Evolutionary conservation across 306 rosid genomes (phyloP).

Genomic region (Herpetospermum pedunculosum): DNA sequence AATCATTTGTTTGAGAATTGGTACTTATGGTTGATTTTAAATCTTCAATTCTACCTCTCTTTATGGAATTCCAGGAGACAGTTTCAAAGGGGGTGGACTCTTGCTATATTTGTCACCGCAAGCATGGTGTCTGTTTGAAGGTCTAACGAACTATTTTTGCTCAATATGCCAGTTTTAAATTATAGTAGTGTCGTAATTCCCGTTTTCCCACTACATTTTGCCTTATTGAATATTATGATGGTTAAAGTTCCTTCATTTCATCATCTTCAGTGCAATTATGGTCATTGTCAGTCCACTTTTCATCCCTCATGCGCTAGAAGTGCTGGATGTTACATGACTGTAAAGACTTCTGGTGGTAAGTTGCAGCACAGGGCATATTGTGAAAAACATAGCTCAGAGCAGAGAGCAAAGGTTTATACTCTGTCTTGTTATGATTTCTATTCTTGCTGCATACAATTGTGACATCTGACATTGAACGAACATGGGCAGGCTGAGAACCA

Average conservation of each 20-base stretch:
- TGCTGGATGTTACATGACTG: conserved; percentile 61
- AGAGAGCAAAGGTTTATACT: conserved; percentile 65
- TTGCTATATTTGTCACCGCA: conserved; percentile 66
- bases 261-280: conserved; percentile 78
- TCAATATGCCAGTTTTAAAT: neutral
- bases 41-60: neutral
- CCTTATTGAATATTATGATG: neutral
- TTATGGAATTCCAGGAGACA: conserved; percentile 44
- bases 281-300: conserved; percentile 75
- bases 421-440: neutral
- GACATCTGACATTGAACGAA: neutral
- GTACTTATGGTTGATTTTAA: neutral
- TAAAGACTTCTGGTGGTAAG: conserved; percentile 62
- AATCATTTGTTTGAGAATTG: neutral
- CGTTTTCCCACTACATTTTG: neutral
- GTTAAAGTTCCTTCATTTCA: conserved; percentile 1
- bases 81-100: conserved; percentile 44
- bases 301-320: conserved; percentile 93
- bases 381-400: conserved; percentile 85
- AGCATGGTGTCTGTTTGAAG: conserved; percentile 78
- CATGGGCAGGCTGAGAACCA: conserved; percentile 71
- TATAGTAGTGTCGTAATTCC: neutral
- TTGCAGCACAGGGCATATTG: conserved; percentile 90
- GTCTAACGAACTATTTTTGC: conserved; percentile 17
- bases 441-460: neutral